A percentile compares a stretch with the other conserved stretches of the same genome.
These are phyloP conservation scores for Heliocybe sulcata DNA, from an alignment of 1,284 basidiomycete species.

Conservation along the genomic window DNA sequence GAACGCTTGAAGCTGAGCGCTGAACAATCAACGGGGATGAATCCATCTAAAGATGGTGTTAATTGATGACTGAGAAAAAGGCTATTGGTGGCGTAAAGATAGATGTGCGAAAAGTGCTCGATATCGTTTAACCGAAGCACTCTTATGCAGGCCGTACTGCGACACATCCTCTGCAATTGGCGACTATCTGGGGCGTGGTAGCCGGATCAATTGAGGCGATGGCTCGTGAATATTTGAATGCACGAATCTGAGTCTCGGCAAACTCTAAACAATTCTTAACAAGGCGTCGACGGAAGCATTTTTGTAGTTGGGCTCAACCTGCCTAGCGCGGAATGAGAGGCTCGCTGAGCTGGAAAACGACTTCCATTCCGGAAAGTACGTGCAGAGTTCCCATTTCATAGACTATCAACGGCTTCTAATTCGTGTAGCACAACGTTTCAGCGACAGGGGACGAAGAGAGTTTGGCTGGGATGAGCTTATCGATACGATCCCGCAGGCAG, in stretches of 20 bases:
- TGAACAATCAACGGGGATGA: background rate
- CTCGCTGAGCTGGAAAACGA: background rate
- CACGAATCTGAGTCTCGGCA: background rate
- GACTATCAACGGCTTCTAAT: background rate
- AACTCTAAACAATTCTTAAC: background rate
- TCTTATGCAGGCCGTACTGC: background rate
- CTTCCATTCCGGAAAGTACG: background rate
- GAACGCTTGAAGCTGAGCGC: too few relatives aligned
- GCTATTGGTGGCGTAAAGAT: background rate
- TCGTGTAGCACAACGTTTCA: background rate
- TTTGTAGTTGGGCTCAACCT: background rate
- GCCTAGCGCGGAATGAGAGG: background rate
- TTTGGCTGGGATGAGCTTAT: background rate
- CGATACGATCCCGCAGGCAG: background rate
- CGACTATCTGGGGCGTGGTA: background rate
- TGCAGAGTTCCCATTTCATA: background rate
- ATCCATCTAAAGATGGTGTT: background rate
- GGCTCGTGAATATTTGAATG: background rate
- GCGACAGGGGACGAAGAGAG: background rate
- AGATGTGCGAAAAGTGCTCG: background rate
- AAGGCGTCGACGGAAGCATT: background rate
- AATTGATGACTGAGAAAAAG: slow-evolving; percentile 1
- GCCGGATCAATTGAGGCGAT: background rate
- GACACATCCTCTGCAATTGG: background rate
- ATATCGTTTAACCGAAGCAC: background rate